A percentile compares a stretch with the other conserved stretches of the same genome.
Evolutionary conservation across 1,284 basidiomycete genomes (phyloP).

Genomic region (Ganoderma sinense): DNA sequence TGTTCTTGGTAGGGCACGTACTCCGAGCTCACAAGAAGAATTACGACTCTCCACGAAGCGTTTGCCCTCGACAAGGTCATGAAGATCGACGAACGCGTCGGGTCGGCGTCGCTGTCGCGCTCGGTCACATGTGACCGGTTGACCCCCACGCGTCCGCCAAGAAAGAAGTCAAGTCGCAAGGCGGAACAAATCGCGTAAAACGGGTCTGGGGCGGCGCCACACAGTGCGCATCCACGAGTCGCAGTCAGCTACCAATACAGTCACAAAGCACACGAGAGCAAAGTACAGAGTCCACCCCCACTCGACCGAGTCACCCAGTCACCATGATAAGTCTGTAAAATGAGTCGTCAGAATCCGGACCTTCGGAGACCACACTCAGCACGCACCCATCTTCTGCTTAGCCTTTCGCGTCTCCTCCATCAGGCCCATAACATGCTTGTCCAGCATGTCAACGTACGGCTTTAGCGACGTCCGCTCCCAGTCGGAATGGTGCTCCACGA

Average conservation of each 20-base stretch:
- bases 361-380: conserved; percentile 3
- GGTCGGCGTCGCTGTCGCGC: not conserved
- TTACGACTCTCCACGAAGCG: no score
- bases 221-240: no score
- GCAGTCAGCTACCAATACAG: not conserved
- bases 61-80: no score
- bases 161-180: no score
- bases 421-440: conserved; percentile 69
- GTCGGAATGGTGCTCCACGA: conserved; percentile 45
- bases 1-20: no score
- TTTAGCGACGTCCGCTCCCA: conserved; percentile 83
- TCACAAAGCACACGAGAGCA: conserved; percentile 4
- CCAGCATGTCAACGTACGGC: conserved; percentile 91
- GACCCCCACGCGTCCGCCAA: not conserved
- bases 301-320: conserved; percentile 1
- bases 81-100: no score
- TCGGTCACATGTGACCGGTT: conserved; percentile 1
- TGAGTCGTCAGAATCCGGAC: not conserved
- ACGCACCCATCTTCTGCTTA: conserved; percentile 61
- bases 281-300: not conserved
- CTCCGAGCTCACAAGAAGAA: no score
- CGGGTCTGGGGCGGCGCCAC: no score
- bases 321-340: conserved; percentile 23
- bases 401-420: conserved; percentile 66
- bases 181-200: no score